Conservation (phyloP, 208 protist genomes). For the Trypanosoma theileri region DNA sequence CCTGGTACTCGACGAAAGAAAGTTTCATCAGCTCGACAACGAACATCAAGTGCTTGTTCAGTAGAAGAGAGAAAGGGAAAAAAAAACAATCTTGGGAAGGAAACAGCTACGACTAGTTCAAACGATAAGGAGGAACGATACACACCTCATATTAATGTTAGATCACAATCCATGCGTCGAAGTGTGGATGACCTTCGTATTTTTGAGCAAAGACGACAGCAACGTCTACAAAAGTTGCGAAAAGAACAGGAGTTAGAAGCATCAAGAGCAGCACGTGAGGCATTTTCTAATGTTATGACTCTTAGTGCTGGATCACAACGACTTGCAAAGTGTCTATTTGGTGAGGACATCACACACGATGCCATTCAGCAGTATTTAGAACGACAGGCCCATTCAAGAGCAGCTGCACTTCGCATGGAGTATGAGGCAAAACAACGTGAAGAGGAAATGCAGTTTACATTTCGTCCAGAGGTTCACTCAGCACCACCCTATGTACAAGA, state of each 20-base stretch:
- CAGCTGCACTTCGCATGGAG: not conserved
- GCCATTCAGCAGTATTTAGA: conserved; percentile 9
- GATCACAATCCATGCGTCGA: conserved; percentile 11
- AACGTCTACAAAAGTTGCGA: conserved; percentile 7
- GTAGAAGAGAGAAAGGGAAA: not conserved
- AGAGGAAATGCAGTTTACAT: conserved; percentile 20
- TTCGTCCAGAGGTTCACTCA: conserved; percentile 21
- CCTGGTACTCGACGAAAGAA: not conserved
- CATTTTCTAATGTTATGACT: not conserved
- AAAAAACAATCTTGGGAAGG: not conserved
- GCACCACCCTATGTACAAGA: conserved; percentile 26
- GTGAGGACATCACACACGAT: conserved; percentile 4
- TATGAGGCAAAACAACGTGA: conserved; percentile 1
- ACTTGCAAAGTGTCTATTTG: conserved; percentile 7
- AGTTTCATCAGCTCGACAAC: not conserved
- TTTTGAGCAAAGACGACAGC: conserved; percentile 18
- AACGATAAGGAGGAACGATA: not conserved
- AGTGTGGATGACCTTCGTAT: conserved; percentile 13
- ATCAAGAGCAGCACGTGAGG: not conserved
- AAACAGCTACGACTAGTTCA: not conserved
- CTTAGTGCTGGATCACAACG: conserved; percentile 10
- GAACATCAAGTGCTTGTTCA: not conserved
- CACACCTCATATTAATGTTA: conserved; percentile 14
- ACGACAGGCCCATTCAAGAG: conserved; percentile 3
- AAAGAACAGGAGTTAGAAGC: conserved; percentile 13